These are phyloP conservation scores for Gossypium herbaceum DNA, from an alignment of 345 rosid genomes.

Conservation along the genomic window DNA sequence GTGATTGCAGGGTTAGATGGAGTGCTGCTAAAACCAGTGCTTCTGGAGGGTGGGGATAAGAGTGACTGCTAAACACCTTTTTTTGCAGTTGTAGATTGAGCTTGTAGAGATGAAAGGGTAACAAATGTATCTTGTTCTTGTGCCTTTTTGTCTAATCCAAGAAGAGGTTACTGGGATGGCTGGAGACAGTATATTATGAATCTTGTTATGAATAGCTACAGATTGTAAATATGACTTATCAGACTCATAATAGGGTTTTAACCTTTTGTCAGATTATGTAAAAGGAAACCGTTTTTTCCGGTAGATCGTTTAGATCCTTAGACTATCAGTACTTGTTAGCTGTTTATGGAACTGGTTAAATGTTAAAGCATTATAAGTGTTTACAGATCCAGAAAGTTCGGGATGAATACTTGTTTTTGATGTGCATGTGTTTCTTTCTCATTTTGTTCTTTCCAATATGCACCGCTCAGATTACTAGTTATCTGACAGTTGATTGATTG, in stretches of 20 bases:
- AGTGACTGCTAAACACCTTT: neutral
- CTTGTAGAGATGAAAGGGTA: conserved; percentile 15
- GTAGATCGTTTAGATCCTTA: neutral
- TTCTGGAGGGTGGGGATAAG: conserved; percentile 3
- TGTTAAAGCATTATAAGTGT: neutral
- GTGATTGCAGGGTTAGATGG: conserved; percentile 17
- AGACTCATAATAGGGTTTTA: conserved; percentile 3
- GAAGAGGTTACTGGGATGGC: conserved; percentile 5
- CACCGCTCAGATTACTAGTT: neutral
- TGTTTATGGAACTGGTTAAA: conserved; percentile 7
- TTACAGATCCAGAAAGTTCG: neutral
- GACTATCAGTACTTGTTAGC: conserved; percentile 1
- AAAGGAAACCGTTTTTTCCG: neutral
- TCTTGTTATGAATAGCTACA: conserved; percentile 9
- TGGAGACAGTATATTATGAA: conserved; percentile 10
- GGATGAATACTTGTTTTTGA: neutral
- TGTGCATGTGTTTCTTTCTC: neutral
- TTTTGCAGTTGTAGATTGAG: conserved; percentile 3
- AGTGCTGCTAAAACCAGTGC: neutral
- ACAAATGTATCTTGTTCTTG: conserved; percentile 15
- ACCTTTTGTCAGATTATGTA: neutral
- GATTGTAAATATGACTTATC: conserved; percentile 12
- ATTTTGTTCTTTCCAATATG: neutral
- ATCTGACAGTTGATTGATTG: neutral
- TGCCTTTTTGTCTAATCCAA: conserved; percentile 14